Conservation (phyloP, 257 asterid genomes). For the Lycium ferocissimum region DNA sequence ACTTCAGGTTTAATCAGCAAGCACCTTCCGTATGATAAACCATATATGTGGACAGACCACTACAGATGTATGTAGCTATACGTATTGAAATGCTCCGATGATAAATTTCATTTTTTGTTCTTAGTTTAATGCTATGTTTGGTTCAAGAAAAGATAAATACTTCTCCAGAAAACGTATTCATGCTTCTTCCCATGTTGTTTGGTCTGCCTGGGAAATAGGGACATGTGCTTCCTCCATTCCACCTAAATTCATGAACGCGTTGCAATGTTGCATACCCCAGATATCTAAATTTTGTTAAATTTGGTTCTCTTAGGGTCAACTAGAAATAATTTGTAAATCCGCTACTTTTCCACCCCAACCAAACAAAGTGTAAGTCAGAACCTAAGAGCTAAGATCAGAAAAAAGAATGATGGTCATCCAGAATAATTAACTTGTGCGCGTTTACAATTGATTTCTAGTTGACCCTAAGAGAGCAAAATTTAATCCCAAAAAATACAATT, state of each 20-base stretch:
- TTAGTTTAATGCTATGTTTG: not conserved
- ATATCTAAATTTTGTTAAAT: no score
- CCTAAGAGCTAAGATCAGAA: not conserved
- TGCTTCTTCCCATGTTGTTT: not conserved
- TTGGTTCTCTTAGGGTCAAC: no score
- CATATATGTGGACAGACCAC: not conserved
- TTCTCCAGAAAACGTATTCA: not conserved
- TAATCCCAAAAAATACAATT: not conserved
- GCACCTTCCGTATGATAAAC: not conserved
- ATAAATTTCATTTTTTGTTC: not conserved
- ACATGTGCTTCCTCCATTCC: not conserved
- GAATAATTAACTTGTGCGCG: not conserved
- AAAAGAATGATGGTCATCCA: not conserved
- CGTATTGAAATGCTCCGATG: not conserved
- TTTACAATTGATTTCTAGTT: not conserved
- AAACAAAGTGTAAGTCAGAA: not conserved
- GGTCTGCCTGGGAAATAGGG: not conserved
- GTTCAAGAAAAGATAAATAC: not conserved
- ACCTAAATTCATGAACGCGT: no score
- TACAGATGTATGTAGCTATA: not conserved
- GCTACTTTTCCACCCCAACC: not conserved
- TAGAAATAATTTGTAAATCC: no score
- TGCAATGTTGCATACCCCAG: no score
- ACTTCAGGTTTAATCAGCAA: not conserved
- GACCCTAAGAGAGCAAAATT: not conserved